These are phyloP conservation scores for Kodamaea derodonti DNA, from an alignment of 1,139 yeast genomes.

Conservation along the genomic window DNA sequence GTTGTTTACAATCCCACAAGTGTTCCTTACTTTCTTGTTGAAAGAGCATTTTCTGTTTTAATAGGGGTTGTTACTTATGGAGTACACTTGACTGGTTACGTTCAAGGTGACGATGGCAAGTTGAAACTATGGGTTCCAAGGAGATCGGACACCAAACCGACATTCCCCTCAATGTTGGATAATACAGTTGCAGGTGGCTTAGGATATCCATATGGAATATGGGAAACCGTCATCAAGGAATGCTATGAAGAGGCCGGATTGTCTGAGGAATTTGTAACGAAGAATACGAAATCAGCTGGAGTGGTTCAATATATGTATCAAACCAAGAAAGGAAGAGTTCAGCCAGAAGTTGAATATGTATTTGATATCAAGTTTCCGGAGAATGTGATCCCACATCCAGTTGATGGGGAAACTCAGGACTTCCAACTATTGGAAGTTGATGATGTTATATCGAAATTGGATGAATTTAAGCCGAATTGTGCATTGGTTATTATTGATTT, in stretches of 20 bases:
- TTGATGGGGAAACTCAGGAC: conserved; percentile 81
- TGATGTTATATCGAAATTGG: conserved; percentile 51
- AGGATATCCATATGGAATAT: conserved; percentile 73
- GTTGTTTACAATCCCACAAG: conserved; percentile 57
- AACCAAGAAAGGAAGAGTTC: conserved; percentile 54
- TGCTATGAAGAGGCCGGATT: conserved; percentile 90
- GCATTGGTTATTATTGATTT: conserved; percentile 79
- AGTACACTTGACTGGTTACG: conserved; percentile 78
- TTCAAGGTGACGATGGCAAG: conserved; percentile 40
- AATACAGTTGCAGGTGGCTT: conserved; percentile 95
- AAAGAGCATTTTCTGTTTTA: conserved; percentile 76
- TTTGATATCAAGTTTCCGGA: conserved; percentile 64
- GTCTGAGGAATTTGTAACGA: conserved; percentile 43
- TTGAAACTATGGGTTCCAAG: conserved; percentile 81
- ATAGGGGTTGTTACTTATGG: conserved; percentile 90
- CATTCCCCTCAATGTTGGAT: conserved; percentile 88
- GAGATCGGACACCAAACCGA: conserved; percentile 70
- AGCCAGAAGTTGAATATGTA: conserved; percentile 83
- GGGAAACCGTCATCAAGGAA: conserved; percentile 81
- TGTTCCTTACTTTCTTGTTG: conserved; percentile 62
- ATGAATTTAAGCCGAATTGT: conserved; percentile 86
- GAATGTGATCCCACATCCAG: conserved; percentile 59
- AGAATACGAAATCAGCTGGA: conserved; percentile 52
- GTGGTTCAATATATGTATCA: conserved; percentile 63
- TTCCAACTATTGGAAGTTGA: conserved; percentile 61